Base-by-base conservation (phyloP, 2,329 filamentous ascomycete genomes). In the Chrysosporium keratinophilum region DNA sequence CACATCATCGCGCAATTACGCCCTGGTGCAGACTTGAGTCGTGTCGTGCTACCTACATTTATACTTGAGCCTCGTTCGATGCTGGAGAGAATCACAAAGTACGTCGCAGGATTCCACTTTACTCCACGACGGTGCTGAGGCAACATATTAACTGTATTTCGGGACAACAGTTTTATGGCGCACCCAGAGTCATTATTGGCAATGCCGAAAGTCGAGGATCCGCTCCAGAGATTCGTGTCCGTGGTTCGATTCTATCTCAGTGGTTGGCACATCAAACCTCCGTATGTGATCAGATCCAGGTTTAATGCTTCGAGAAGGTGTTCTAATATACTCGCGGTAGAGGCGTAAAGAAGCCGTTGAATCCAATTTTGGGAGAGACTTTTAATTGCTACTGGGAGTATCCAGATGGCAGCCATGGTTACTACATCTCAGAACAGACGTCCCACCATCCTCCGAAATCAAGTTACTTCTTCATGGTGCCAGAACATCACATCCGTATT, bases 41-140 rank as follows among this genome's bases (percentile, higher is more conserved):
- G 91, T 63, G 90, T 98, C 58, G 91, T 93, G 35, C 77, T 98
- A 54, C 93, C 93, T 40, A 98, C 93, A 46, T 98, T 98, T 69
- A 98, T 98, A 65, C 82, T 98, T 62, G 93, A 98, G 71, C 93
- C 93, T 20, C 84, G 90, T 65, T 96, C 90, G 63, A 98, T 98
- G 93, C 76, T 98, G 63, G 93, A 98, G 74, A 83, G 93, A 63
- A 98, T 98, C 69, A 98, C 93, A 65, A 98, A 98, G 90, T 95
- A 75, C 61, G 82, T 74, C 33, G 33, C 47, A 15, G 46, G 33
- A 41, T 5, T 37, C 9, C 5, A 2, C 33, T 39, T 11, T 5
- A 50, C 20, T 31, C 5, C 19, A 45, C 12, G 31, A 17, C 14
- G 9, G 41, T 5, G 37, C 14, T 15, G 19, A 35, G 23, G 49